Evolutionary conservation across 164 flowering plant species (phyloP).

Genomic region (Vitis rotundifolia): DNA sequence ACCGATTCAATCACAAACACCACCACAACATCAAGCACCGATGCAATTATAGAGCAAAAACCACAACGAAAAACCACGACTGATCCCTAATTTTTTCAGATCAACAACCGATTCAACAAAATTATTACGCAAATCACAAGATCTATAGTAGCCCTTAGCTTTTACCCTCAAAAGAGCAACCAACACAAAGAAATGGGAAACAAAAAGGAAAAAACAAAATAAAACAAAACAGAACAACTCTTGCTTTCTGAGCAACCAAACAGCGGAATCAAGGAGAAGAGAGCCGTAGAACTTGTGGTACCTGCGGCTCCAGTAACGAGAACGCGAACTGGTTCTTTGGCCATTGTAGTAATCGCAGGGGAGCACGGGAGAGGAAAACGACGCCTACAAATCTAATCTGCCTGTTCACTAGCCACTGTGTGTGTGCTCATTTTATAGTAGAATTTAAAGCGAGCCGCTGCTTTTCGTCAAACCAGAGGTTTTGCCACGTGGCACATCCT

Average conservation of each 20-base stretch:
- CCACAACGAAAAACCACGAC: neutral
- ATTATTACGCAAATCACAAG: neutral
- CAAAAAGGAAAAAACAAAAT: neutral
- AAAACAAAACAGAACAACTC: neutral
- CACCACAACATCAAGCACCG: too few relatives aligned
- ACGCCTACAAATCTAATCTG: too few relatives aligned
- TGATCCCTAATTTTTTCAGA: neutral
- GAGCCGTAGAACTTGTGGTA: slow-evolving; percentile 2
- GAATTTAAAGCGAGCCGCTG: too few relatives aligned
- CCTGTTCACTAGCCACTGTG: too few relatives aligned
- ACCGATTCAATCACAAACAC: too few relatives aligned
- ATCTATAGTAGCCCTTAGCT: neutral
- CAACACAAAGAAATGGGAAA: neutral
- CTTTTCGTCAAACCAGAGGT: too few relatives aligned
- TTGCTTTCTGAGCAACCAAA: neutral
- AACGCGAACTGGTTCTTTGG: slow-evolving; percentile 80
- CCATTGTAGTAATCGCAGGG: slow-evolving; percentile 37
- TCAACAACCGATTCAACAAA: too few relatives aligned
- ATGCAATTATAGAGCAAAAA: neutral
- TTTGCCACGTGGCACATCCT: too few relatives aligned
- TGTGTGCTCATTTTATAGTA: too few relatives aligned
- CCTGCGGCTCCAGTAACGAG: slow-evolving; percentile 94
- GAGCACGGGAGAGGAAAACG: too few relatives aligned
- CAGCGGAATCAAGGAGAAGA: slow-evolving; percentile 1
- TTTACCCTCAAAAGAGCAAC: too few relatives aligned